These are phyloP conservation scores for Delphinella strobiligena DNA, from an alignment of 2,329 filamentous ascomycete genomes.

Conservation along the genomic window DNA sequence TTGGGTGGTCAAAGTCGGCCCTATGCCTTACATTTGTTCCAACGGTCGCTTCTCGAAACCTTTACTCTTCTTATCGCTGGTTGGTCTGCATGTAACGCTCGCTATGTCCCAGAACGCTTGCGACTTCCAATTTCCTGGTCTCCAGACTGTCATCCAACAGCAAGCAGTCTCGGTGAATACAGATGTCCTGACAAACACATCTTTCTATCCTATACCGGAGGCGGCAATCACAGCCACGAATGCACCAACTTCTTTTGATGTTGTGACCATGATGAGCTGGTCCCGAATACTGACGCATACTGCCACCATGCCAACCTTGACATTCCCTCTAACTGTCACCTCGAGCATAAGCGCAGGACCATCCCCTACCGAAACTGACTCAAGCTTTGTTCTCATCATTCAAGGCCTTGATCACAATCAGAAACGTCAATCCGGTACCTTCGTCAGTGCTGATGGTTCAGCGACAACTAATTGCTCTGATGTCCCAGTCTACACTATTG, in stretches of 20 bases:
- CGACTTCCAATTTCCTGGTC: background rate
- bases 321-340: background rate
- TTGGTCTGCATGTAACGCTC: no score
- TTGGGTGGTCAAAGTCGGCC: no score
- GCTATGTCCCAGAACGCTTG: conserved; percentile 7
- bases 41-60: no score
- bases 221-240: conserved; percentile 17
- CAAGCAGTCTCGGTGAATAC: conserved; percentile 18
- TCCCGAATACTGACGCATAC: conserved; percentile 9
- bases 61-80: no score
- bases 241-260: conserved; percentile 18
- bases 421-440: conserved; percentile 14
- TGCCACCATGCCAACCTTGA: background rate
- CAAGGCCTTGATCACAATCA: conserved; percentile 3
- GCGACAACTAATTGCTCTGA: conserved; percentile 19
- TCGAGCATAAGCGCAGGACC: background rate
- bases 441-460: conserved; percentile 16
- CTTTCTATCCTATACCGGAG: conserved; percentile 16
- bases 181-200: conserved; percentile 17
- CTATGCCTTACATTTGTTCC: no score
- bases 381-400: conserved; percentile 12
- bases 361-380: conserved; percentile 2
- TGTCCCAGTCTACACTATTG: conserved; percentile 17
- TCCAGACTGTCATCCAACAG: conserved; percentile 14
- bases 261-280: conserved; percentile 17